Base-by-base conservation (phyloP, 2,329 filamentous ascomycete genomes). In the Penicillium griseofulvum region DNA sequence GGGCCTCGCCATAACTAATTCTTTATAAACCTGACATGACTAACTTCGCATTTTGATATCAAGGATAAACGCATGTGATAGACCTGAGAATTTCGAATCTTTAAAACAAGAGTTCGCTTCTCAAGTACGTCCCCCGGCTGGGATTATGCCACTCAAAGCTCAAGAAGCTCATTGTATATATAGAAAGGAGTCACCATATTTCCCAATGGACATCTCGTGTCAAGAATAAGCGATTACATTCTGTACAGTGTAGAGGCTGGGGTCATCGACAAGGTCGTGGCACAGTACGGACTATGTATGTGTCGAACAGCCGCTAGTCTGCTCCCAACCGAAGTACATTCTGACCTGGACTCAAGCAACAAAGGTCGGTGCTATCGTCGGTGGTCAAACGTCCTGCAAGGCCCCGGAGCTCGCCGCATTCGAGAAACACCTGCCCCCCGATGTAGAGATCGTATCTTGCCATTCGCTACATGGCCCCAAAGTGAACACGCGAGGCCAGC, bases 191-290 rank as follows among this genome's bases (percentile, higher is more conserved):
- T 99, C 80, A 87, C 89, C 75, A 94, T 99, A 68, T 86, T 93
- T 73, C 87, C 85, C 74, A 96, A 96, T 83, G 95, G 95, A 67
- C 92, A 97, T 78, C 83, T 93, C 74, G 94, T 99, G 67, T 97
- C 94, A 66, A 87, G 94, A 77, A 87, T 87, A 75, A 97, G 92
- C 87, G 93, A 97, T 82, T 97, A 92, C 76, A 96, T 97, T 78
- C 91, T 99, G 72, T 99, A 99, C 83, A 96, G 89, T 76, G 94
- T 99, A 75, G 93, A 97, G 77, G 94, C 94, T 59, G 91, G 91
- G 67, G 84, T 87, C 63, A 96, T 99, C 74, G 89, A 91, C 71
- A 83, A 83, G 64, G 90, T 97, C 66, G 94, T 97, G 68, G 88
- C 87, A 60, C 81, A 88, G 68, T 99, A 91, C 74, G 94, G 92